Base-by-base conservation (phyloP, 1,284 basidiomycete genomes). In the Rhizopogon parksii region DNA sequence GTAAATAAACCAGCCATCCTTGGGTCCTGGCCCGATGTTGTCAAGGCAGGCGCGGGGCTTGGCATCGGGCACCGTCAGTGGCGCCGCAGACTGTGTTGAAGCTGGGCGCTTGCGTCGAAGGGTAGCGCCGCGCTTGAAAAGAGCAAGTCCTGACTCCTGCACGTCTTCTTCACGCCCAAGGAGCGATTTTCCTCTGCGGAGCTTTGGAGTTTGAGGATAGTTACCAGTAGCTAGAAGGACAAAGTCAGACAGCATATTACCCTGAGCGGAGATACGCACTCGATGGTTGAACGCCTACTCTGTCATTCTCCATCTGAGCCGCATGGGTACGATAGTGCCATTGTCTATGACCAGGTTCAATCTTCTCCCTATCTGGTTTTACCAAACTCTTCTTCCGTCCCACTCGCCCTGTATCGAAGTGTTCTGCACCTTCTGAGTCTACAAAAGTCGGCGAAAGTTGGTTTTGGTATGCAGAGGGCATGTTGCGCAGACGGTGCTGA, bases 291-390 rank as follows among this genome's bases (percentile, higher is more conserved):
- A 93, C 80, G 51, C 82, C 86, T 4, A 90, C 74, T 47, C 75
- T 67, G 35, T 84, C 82, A 52, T 84, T 75, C 65, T 87, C 83
- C 67, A 92, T 78, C 64, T 90, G 84, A 17, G 88, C 86, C 12
- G 91, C 91, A 69, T 91, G 93, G 57, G 80, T 87, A 49, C 93
- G 85, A 71, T 99, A 99, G 72, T 98, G 89, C 85, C 89, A 99
- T 59, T 95, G 85, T 39, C 94, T 81, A 74, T 98, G 94, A 45
- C 84, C 85, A 7, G 95, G 94, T 65, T 97, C 95, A 62, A 98
- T 92, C 75, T 95, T 91, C 75, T 97, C 95, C 56, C 95, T 78
- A 69, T 99, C 95, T 6, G 96, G 95, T 51, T 83, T 77, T 50
- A 98, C 91, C 43, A 99, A 79, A 64, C 88, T 92, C 79, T 95